Evolutionary conservation across 441 rosid species (phyloP), one percentile per base, ranked within the genome.

Genomic region (Populus trichocarpa): DNA sequence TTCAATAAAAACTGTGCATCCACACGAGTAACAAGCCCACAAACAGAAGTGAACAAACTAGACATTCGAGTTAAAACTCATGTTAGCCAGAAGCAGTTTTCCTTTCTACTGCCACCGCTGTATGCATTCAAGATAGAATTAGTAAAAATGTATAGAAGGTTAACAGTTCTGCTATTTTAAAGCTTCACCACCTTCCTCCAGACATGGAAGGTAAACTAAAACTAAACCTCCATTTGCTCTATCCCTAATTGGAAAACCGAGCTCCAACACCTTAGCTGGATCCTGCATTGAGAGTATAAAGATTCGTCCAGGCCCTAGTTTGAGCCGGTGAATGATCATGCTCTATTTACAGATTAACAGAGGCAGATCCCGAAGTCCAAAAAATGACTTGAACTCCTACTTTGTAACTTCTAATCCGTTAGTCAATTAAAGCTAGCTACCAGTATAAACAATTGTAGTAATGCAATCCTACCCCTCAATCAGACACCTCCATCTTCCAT

Each of bases 301-400:
- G 76, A 86, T 86, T 78, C 92, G 82, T 72, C 82, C 67, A 78
- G 80, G 80, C 79, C 80, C 33, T 65, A 10, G 53, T 67, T 38
- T 59, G 78, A 82, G 84, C 91, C 87, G 16, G 76, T 71, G 90
- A 82, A 89, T 75, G 75, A 77, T 86, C 80, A 91, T 75, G 79
- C 93, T 91, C 91, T 84, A 87, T 86, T 87, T 85, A 87, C 96
- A 89, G 93, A 85, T 79, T 80, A 82, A 87, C 81, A 81, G 91
- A 90, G 93, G 93, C 87, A 84, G 77, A 73, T 72, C 36, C 71
- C 68, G 32, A 85, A 79, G 78, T 82, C 88, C 72, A 77, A 85
- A 82, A 81, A 79, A 70, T 69, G 82, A 85, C 83, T 79, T 50
- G 75, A 76, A 78, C 73, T 86, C 73, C 82, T 82, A 80, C 78